Base-by-base conservation (phyloP, 2,329 filamentous ascomycete genomes). In the Beauveria asiatica region DNA sequence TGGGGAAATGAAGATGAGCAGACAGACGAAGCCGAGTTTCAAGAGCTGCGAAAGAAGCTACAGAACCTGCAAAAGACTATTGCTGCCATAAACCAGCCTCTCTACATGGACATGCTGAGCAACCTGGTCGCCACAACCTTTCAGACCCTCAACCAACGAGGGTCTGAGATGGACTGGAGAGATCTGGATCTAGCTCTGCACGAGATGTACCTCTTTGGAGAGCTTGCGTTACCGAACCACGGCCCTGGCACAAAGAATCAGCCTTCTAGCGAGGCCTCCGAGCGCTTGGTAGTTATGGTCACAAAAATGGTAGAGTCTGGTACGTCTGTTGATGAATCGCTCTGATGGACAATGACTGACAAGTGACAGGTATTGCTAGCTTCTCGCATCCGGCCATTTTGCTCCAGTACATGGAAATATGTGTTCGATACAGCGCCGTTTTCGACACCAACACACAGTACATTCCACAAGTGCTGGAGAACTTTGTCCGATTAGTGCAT, bases 321-420 rank as follows among this genome's bases (percentile, higher is more conserved):
- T 92, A 79, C 72, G 85, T 74, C 27, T 62, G 44, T 51, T 48
- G 60, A 62, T 25, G 58, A 55, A 62, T 33, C 59, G 11, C 55
- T 67, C 72, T 67, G 1, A 7, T 5, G 11, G 49, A 33, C 5
- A 16, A 27, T 56, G 46, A 46, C 60, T 45, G 19, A 61, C 30
- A 57, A 25, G 9, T 3, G 23, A 11, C 65, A 92, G 91, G 90
- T 66, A 88, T 97, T 65, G 87, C 90, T 62, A 88, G 82, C 48
- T 95, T 93, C 73, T 85, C 87, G 17, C 94, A 97, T 70, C 93
- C 94, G 1, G 91, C 92, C 17, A 92, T 97, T 56, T 85, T 97
- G 64, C 80, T 99, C 23, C 92, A 97, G 74, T 99, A 96, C 70
- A 97, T 99, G 92, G 94, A 99, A 73, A 96, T 96, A 41, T 96